Evolutionary conservation across 768 basidiomycete species (phyloP).

Genomic region (Serendipita sp.): DNA sequence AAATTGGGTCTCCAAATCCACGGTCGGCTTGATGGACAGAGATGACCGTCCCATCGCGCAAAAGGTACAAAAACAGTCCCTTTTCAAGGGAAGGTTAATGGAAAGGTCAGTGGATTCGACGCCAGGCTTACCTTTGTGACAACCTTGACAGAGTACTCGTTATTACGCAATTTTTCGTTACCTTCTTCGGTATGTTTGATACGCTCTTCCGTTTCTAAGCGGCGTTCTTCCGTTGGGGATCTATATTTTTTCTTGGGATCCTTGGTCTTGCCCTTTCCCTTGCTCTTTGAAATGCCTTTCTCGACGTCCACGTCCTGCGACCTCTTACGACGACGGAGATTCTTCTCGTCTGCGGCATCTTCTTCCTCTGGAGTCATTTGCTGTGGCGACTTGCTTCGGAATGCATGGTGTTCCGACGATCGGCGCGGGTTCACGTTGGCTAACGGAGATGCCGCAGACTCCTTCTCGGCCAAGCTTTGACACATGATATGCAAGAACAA

Average conservation of each 20-base stretch:
- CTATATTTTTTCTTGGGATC: not conserved
- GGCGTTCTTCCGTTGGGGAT: not conserved
- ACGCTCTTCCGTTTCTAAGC: not conserved
- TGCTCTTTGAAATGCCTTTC: not conserved
- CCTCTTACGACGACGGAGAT: not conserved
- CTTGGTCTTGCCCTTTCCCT: not conserved
- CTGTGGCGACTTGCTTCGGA: not conserved
- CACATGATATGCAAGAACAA: not conserved
- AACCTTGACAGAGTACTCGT: not conserved
- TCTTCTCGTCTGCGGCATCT: not conserved
- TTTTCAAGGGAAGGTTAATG: slow-evolving; percentile 10
- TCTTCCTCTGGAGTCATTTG: not conserved
- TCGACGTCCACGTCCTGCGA: not conserved
- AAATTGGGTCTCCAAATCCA: slow-evolving; percentile 30
- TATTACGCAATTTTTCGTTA: not conserved
- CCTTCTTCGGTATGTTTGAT: not conserved
- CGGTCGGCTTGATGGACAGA: slow-evolving; percentile 29
- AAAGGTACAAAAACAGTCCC: slow-evolving; percentile 53
- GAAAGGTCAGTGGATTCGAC: not conserved
- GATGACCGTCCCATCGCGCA: slow-evolving; percentile 47
- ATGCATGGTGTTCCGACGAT: not conserved
- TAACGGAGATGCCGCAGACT: not conserved
- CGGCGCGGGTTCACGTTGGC: not conserved
- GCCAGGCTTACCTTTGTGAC: not conserved
- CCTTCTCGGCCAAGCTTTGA: not conserved